Evolutionary conservation across 202 grass and related monocot species (phyloP), one percentile per base, ranked within the genome.

Genomic region (Hordeum pubiflorum): DNA sequence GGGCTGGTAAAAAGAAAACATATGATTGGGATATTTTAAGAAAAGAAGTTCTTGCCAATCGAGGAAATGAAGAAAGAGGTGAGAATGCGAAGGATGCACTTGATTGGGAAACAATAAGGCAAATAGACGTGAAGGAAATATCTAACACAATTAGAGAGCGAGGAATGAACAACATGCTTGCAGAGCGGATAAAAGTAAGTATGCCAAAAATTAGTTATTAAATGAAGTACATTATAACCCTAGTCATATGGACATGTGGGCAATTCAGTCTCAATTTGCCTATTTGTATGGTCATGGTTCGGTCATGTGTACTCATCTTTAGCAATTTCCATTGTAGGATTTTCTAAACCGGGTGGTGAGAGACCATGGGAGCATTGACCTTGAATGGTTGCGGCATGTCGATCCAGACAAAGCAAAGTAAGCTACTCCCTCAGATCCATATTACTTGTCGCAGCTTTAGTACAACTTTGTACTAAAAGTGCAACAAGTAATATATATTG

Each of bases 111-210:
- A 82, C 86, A 76, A 56, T 94, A 78, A 91, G 82, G 67, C 69
- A 60, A 77, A 79, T 85, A 68, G 40, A 88, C 23, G 89, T 91
- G 7, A 89, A 73, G 31, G 77, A 85, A 72, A 81, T 91, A 76
- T 87, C 92, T 80, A 78, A 91, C 6, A 39, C 87, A 11, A 94
- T 94, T 60, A 89, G 86, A 87, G 92, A 91, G 78, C 81, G 92
- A 66, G 89, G 92, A 48, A 94, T 94, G 89, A 94, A 91, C 69
- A 94, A 94, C 57, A 89, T 91, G 86, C 89, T 94, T 43, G 82
- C 92, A 50, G 86, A 94, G 75, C 64, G 92, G 26, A 94, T 94
- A 77, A 85, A 94, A 85, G 92, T 91, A 87, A 58, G 74, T 73
- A 34, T 77, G 39, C 50, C 18, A 43, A 8, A 71, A 46, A 70